Base-by-base conservation (phyloP, 2,329 filamentous ascomycete species). In the Didymella segeticola region DNA sequence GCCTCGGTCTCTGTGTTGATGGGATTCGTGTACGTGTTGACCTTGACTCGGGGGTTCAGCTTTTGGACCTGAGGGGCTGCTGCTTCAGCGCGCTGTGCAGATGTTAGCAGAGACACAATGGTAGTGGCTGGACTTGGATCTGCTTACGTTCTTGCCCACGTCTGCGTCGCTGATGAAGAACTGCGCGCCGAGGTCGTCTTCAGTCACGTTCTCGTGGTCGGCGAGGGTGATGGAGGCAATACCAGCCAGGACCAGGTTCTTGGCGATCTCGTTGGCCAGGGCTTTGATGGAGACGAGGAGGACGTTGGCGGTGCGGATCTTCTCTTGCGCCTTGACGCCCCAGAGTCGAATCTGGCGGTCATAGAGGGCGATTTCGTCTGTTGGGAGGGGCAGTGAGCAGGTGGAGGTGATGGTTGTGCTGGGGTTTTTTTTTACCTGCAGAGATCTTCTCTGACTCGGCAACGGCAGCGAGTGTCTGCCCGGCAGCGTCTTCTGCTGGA, bases 341-440 rank as follows among this genome's bases (percentile, higher is more conserved):
- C 95, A 99, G 25, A 99, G 86, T 47, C 95, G 89, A 68, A 99
- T 97, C 75, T 99, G 95, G 43, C 95, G 88, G 77, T 99, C 95
- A 74, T 99, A 99, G 5, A 98, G 86, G 12, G 93, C 95, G 69
- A 98, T 96, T 72, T 99, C 95, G 76, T 98, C 95, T 91, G 54
- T 22, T 4, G 9, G 4, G 5, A 14, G 5, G 45, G 2, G n/a
- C n/a, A n/a, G 57, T 47, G 56, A 50, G 20, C 27, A 15, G 39
- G 48, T 12, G 8, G 25, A 34, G 4, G 11, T 27, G 5, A 11
- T 30, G 25, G 3, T 19, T 2, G 3, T 14, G 25, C 9, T 9
- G 15, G 14, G 19, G 14, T 14, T 19, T 3, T 6, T 22, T 22
- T 20, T 4, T 63, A 72, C 72, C 74, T 58, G 75, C 73, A 19